Percentiles rank a stretch among this genome's conserved stretches.
Conservation (phyloP, 495 filamentous ascomycete species). For the Penicillium mononematosum region DNA sequence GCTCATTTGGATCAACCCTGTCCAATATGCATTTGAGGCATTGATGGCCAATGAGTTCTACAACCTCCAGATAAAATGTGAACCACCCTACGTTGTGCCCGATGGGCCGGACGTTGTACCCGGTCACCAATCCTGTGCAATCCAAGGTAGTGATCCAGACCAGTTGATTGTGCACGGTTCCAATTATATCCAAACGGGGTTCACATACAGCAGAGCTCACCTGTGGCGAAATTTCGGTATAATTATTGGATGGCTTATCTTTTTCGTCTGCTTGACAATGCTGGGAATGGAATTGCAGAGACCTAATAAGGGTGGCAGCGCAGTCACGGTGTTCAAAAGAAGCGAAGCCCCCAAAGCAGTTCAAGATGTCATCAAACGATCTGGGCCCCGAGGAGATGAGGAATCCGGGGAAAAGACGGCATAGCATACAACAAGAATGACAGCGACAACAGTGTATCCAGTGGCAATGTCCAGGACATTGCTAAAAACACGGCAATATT, state of each 20-base stretch:
- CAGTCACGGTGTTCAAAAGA: constrained; percentile 67
- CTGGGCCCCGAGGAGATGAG: constrained; percentile 42
- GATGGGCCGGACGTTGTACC: constrained; percentile 56
- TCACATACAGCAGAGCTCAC: constrained; percentile 54
- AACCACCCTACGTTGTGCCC: constrained; percentile 58
- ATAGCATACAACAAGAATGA: constrained; percentile 22
- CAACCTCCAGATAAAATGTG: constrained; percentile 46
- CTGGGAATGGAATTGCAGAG: constrained; percentile 68
- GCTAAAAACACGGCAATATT: constrained; percentile 64
- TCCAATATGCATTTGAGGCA: constrained; percentile 72
- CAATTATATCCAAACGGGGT: constrained; percentile 53
- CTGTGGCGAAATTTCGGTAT: constrained; percentile 65
- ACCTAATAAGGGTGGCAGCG: constrained; percentile 68
- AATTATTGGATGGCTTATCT: constrained; percentile 54
- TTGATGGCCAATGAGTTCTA: constrained; percentile 62
- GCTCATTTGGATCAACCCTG: constrained; percentile 73
- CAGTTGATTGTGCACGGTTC: constrained; percentile 51
- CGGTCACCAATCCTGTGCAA: constrained; percentile 59
- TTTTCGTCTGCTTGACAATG: constrained; percentile 56
- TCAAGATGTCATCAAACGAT: constrained; percentile 40
- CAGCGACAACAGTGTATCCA: constrained; percentile 26
- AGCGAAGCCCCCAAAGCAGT: constrained; percentile 57
- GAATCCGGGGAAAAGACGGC: constrained; percentile 41
- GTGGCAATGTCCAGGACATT: constrained; percentile 41
- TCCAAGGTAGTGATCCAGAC: constrained; percentile 55